Percentiles rank a stretch among this genome's conserved stretches.
These are phyloP conservation scores for Elaphomyces granulatus DNA, from an alignment of 495 filamentous ascomycete genomes.

Conservation along the genomic window DNA sequence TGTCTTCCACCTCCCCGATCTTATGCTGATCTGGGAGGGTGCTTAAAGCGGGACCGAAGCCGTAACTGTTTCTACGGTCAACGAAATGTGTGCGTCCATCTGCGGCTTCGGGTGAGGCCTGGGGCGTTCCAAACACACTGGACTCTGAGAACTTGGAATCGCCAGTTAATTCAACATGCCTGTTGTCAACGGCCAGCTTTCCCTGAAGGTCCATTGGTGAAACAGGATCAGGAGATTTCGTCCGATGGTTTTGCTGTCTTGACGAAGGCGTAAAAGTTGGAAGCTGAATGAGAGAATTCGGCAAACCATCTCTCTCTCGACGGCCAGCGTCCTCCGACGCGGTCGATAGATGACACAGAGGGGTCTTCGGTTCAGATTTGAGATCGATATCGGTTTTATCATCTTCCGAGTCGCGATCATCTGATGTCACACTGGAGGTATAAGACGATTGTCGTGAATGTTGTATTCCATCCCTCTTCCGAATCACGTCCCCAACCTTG, in stretches of 20 bases:
- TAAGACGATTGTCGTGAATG: slow-evolving; percentile 28
- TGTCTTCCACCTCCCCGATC: slow-evolving; percentile 30
- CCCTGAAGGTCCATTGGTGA: not conserved
- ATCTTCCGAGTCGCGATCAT: slow-evolving; percentile 31
- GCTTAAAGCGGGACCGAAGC: slow-evolving; percentile 4
- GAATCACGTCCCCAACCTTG: slow-evolving; percentile 40
- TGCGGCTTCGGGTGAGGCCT: not conserved
- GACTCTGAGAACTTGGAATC: not conserved
- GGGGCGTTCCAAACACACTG: not conserved
- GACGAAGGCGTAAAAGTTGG: slow-evolving; percentile 37
- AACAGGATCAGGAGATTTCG: slow-evolving; percentile 9
- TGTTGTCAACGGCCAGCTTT: not conserved
- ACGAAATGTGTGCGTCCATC: slow-evolving; percentile 3
- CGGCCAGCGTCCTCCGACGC: slow-evolving; percentile 24
- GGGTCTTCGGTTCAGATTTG: slow-evolving; percentile 13
- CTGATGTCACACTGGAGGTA: slow-evolving; percentile 24
- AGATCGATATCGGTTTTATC: slow-evolving; percentile 23
- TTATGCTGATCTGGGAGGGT: slow-evolving; percentile 14
- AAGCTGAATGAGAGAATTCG: slow-evolving; percentile 22
- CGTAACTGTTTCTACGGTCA: slow-evolving; percentile 12
- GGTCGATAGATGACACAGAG: slow-evolving; percentile 19
- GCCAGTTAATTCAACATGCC: not conserved
- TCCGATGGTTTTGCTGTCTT: slow-evolving; percentile 22
- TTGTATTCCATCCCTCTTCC: slow-evolving; percentile 31
- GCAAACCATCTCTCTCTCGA: slow-evolving; percentile 16